A percentile compares a stretch with the other conserved stretches of the same genome.
These are phyloP conservation scores for Saccharomyces jurei DNA, from an alignment of 805 yeast genomes.

Conservation along the genomic window DNA sequence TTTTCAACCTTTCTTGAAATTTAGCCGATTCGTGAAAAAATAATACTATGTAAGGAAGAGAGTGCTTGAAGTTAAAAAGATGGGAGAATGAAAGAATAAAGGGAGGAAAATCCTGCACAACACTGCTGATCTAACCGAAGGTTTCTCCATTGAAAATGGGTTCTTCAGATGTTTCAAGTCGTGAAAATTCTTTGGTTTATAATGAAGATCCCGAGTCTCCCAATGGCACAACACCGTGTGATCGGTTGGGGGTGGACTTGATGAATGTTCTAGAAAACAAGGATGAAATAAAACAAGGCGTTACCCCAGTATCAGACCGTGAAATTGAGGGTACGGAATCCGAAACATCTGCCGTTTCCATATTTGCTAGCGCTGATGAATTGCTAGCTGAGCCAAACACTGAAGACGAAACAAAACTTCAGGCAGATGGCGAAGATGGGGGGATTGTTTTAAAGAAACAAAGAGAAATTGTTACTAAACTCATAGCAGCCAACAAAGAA, in stretches of 20 bases:
- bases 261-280: background rate
- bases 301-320: background rate
- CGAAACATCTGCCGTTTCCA: background rate
- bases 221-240: background rate
- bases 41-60: background rate
- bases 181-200: background rate
- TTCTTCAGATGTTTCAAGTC: background rate
- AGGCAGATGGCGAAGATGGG: slow-evolving; percentile 6
- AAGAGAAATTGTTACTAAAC: slow-evolving; percentile 11
- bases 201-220: background rate
- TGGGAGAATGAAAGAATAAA: background rate
- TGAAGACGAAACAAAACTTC: background rate
- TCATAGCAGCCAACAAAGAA: slow-evolving; percentile 9
- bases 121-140: background rate
- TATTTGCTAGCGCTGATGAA: background rate
- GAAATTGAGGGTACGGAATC: background rate
- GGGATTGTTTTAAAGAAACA: slow-evolving; percentile 5
- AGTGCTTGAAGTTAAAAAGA: background rate
- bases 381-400: background rate
- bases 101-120: background rate
- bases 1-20: background rate
- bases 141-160: background rate
- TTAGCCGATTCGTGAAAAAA: background rate
- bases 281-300: background rate
- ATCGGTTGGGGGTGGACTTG: background rate